Percentiles rank a stretch among this genome's conserved stretches.
These are phyloP conservation scores for Blumeria hordei DNA, from an alignment of 2,329 filamentous ascomycete genomes.

Conservation along the genomic window DNA sequence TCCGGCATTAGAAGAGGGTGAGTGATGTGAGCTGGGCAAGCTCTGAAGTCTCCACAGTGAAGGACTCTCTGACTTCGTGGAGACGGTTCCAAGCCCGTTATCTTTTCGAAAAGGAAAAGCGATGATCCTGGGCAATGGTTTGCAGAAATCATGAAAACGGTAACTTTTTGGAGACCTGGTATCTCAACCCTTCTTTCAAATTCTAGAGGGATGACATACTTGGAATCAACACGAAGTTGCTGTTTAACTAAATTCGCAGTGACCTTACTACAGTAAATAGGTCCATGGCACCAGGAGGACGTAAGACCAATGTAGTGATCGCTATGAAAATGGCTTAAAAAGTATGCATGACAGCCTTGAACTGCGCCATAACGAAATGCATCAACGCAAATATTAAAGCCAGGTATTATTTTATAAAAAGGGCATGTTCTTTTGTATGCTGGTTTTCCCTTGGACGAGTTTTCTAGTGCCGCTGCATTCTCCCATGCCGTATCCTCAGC, in stretches of 20 bases:
- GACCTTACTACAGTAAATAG: constrained; percentile 87
- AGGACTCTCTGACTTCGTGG: constrained; percentile 52
- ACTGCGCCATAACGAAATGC: constrained; percentile 91
- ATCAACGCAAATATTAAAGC: constrained; percentile 80
- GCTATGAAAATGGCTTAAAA: constrained; percentile 92
- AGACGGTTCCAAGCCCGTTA: constrained; percentile 31
- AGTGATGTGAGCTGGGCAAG: constrained; percentile 59
- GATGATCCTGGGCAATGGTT: constrained; percentile 95
- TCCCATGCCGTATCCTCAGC: constrained; percentile 82
- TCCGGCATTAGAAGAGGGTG: constrained; percentile 67
- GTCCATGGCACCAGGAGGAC: constrained; percentile 71
- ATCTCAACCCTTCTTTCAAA: constrained; percentile 64
- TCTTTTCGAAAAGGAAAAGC: constrained; percentile 77
- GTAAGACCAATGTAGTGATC: constrained; percentile 91
- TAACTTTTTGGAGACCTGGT: constrained; percentile 57
- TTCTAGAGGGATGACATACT: constrained; percentile 65
- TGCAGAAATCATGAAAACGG: constrained; percentile 82
- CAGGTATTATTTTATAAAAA: constrained; percentile 95
- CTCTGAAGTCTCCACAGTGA: constrained; percentile 89
- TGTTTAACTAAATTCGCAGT: constrained; percentile 75
- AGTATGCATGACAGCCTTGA: constrained; percentile 79
- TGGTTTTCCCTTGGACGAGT: constrained; percentile 56
- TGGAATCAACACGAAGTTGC: constrained; percentile 63
- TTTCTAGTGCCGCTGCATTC: constrained; percentile 57
- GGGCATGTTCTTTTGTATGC: constrained; percentile 80